Evolutionary conservation across 2,329 filamentous ascomycete genomes (phyloP).

Genomic region (Fusarium mexicanum): DNA sequence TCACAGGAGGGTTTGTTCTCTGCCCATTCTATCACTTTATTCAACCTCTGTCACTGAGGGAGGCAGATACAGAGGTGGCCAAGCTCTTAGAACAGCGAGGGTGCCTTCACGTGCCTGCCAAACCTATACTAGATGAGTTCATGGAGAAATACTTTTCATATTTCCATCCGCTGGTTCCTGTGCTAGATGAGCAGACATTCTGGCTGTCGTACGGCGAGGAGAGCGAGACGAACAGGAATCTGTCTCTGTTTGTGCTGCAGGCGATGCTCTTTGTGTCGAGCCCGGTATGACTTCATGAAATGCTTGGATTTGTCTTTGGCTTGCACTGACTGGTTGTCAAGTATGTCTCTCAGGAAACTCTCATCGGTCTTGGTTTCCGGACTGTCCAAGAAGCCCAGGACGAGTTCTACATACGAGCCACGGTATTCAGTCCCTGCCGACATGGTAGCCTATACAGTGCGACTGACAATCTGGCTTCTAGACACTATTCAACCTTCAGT

Average conservation of each 20-base stretch:
- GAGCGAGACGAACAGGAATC: neutral
- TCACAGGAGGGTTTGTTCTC: neutral
- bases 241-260: neutral
- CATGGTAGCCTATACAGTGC: neutral
- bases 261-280: neutral
- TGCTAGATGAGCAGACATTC: neutral
- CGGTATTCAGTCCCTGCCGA: neutral
- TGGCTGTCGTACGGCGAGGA: neutral
- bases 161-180: neutral
- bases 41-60: neutral
- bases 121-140: neutral
- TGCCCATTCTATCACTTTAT: neutral
- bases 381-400: neutral
- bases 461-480: neutral
- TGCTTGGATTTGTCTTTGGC: neutral
- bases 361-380: neutral
- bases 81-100: neutral
- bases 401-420: neutral
- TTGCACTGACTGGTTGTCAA: neutral
- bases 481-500: neutral
- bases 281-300: neutral
- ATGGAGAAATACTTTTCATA: neutral
- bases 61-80: neutral
- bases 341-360: neutral
- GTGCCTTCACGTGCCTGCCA: neutral